Evolutionary conservation across 306 rosid species (phyloP), one percentile per base, ranked within the genome.

Genomic region (Nissolia schottii): DNA sequence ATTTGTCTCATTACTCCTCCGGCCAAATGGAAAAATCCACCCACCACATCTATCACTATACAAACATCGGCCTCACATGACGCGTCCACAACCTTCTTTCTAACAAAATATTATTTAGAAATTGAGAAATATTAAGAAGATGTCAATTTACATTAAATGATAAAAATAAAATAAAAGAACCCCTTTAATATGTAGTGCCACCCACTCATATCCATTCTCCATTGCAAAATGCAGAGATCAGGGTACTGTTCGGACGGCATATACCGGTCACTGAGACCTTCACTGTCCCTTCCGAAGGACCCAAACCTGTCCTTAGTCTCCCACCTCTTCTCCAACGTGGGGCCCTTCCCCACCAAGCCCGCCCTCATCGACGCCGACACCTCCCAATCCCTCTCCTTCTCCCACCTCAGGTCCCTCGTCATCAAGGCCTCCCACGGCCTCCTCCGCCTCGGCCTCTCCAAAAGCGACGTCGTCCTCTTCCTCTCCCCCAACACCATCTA

Each of bases 181-280:
- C 3, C 3, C 35, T 31, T 31, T 31, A 7, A 31, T 31, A 3
- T 0, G 35, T 31, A 7, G 35, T 31, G 35, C 6, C 5, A 31
- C 35, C 6, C 35, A n/a, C 35, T 31, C 35, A 7, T 31, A 7
- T 31, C 35, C n/a, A n/a, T n/a, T 2, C 0, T 10, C 46, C 10
- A 10, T 20, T 63, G 7, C 80, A 25, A n/a, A n/a, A 92, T 92
- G 98, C 94, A 89, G 89, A 87, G 74, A 80, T 93, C 97, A 7
- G 97, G 98, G 0, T 91, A 77, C 32, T 92, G 98, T 23, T 79
- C 85, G 0, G 96, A 93, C 41, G 94, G 97, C 28, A 80, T 91
- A 54, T 93, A 71, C 92, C 71, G 98, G 71, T 93, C 98, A 10
- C 84, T 82, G 0, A 63, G 96, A 67, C 96, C 98, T 0, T 80